A percentile compares a stretch with the other conserved stretches of the same genome.
Conservation (phyloP, 768 basidiomycete genomes). For the Xanthoconium stramineum region DNA sequence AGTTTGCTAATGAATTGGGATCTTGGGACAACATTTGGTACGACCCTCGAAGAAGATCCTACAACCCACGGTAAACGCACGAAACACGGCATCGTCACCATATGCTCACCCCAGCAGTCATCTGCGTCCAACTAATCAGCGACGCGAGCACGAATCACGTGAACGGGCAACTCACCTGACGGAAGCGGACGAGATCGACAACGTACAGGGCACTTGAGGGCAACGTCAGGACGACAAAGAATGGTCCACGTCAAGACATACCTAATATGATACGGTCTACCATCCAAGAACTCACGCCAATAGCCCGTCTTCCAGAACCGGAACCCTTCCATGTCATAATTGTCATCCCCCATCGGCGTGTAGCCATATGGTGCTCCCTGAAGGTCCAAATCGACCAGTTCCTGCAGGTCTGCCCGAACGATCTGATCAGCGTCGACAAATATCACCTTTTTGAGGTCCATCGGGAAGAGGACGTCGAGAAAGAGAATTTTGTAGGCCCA, state of each 20-base stretch:
- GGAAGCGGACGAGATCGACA: slow-evolving; percentile 91
- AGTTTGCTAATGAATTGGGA: slow-evolving; percentile 88
- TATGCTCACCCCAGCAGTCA: slow-evolving; percentile 54
- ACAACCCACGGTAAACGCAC: background rate
- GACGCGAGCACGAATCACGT: background rate
- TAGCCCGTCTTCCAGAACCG: slow-evolving; percentile 99
- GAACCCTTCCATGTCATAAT: slow-evolving; percentile 94
- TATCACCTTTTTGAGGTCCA: slow-evolving; percentile 98
- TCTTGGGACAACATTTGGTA: slow-evolving; percentile 95
- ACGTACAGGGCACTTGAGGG: slow-evolving; percentile 86
- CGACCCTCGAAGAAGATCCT: slow-evolving; percentile 87
- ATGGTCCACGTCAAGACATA: slow-evolving; percentile 30
- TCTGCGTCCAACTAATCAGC: slow-evolving; percentile 25
- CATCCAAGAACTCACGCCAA: slow-evolving; percentile 85
- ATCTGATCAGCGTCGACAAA: slow-evolving; percentile 99
- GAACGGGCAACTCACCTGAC: slow-evolving; percentile 54
- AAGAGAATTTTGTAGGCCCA: slow-evolving; percentile 99
- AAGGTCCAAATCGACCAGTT: slow-evolving; percentile 90
- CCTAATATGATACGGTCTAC: slow-evolving; percentile 94
- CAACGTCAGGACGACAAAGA: slow-evolving; percentile 6
- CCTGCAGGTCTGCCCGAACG: slow-evolving; percentile 92
- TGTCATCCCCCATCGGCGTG: slow-evolving; percentile 96
- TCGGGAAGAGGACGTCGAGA: slow-evolving; percentile 97
- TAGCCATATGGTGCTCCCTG: slow-evolving; percentile 94
- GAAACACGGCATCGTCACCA: background rate